Base-by-base conservation (phyloP, 2,329 filamentous ascomycete species). In the Colletotrichum spaethianum region DNA sequence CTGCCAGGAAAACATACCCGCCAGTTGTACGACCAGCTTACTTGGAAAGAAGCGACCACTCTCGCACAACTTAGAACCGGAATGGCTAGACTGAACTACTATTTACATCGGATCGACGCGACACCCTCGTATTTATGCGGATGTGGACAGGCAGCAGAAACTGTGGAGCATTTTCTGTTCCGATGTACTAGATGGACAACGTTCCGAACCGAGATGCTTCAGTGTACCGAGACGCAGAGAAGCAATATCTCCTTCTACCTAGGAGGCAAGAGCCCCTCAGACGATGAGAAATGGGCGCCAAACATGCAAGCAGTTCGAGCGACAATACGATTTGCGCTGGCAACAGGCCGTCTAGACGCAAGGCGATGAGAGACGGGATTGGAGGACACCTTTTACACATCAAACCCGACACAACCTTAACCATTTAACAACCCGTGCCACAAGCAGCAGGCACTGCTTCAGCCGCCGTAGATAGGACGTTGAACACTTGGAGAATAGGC, bases 111-210 rank as follows among this genome's bases (percentile, higher is more conserved):
- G 36, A 74, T 74, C 36, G 63, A 57, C 31, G 69, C 50, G 42
- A 26, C 33, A 63, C 52, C 59, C n/a, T 65, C 36, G 55, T 42
- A 56, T 52, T 31, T 62, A 66, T 75, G 59, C 50, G 69, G 63
- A 20, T 74, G 66, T 52, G 66, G 68, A 40, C 59, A 70, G 59
- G 74, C 62, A 40, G 77, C 66, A 78, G 76, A 79, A 68, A 79
- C 73, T 33, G 74, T 76, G 1, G n/a, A 57, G 33, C n/a, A 57
- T 23, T 57, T 57, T 14, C 53, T 57, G 7, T 57, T 57, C 12
- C 73, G 73, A 74, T 79, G 69, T 68, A 74, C 40, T 48, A 28
- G 14, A 52, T 33, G 31, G 31, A 9, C n/a, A 46, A 46, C 14
- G 9, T 48, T 48, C 42, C 8, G 8, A 44, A 44, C 42, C 20